Conservation (phyloP, 2,329 filamentous ascomycete species). For the Sclerotinia sclerotiorum region DNA sequence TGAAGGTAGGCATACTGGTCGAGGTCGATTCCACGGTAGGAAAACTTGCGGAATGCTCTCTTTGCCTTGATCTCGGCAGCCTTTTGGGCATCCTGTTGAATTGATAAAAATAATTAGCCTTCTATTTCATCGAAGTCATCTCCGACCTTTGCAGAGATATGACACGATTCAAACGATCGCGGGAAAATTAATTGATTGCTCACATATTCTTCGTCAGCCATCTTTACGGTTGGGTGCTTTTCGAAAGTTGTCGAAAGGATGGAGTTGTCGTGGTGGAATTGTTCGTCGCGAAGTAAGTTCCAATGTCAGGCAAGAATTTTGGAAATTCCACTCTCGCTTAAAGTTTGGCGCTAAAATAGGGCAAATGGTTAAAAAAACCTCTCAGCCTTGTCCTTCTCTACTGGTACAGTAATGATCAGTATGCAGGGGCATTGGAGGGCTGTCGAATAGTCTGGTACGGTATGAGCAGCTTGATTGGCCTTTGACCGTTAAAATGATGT, state of each 20-base stretch:
- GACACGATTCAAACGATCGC: neutral
- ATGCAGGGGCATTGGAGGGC: neutral
- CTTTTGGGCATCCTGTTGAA: slow-evolving; percentile 84
- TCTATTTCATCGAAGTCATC: slow-evolving; percentile 11
- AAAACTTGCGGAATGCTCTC: slow-evolving; percentile 99
- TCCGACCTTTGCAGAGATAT: neutral
- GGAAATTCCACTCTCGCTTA: slow-evolving; percentile 19
- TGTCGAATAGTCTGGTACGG: neutral
- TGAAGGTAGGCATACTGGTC: slow-evolving; percentile 75
- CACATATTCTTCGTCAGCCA: slow-evolving; percentile 78
- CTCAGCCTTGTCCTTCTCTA: slow-evolving; percentile 11
- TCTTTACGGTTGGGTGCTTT: slow-evolving; percentile 54
- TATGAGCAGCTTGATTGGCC: neutral
- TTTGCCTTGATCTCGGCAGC: slow-evolving; percentile 99
- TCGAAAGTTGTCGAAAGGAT: slow-evolving; percentile 38
- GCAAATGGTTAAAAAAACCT: slow-evolving; percentile 5
- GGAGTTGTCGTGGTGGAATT: slow-evolving; percentile 29
- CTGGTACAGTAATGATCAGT: neutral
- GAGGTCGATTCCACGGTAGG: slow-evolving; percentile 98
- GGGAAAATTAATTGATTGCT: slow-evolving; percentile 40
- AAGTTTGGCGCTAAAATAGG: slow-evolving; percentile 20
- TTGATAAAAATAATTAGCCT: slow-evolving; percentile 40
- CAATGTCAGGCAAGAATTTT: slow-evolving; percentile 8
- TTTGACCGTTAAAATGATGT: neutral
- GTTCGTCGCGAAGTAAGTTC: slow-evolving; percentile 2